Conservation (phyloP, 1,139 yeast species). For the Geotrichum macrosporum region DNA sequence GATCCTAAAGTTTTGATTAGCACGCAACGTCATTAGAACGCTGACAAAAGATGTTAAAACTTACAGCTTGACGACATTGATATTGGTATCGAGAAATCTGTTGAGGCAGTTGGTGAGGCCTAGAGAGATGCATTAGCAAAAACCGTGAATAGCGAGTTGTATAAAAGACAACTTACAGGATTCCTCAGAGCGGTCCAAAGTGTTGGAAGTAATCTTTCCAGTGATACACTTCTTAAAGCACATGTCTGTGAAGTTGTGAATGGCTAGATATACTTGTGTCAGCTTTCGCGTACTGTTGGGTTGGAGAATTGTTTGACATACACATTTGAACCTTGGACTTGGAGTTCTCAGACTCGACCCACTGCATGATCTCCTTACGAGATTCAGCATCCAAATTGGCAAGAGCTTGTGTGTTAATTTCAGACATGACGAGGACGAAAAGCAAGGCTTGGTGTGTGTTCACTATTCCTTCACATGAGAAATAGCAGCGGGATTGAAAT, state of each 20-base stretch:
- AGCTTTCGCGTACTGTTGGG: neutral
- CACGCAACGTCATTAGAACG: neutral
- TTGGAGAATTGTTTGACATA: slow-evolving; percentile 22
- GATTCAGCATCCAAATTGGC: slow-evolving; percentile 65
- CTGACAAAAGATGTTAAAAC: slow-evolving; percentile 15
- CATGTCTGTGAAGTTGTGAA: slow-evolving; percentile 81
- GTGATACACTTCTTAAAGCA: slow-evolving; percentile 85
- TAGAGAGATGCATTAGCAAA: slow-evolving; percentile 7
- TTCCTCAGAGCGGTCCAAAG: slow-evolving; percentile 58
- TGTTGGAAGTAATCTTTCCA: slow-evolving; percentile 47
- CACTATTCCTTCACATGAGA: too few species aligned
- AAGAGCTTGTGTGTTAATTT: slow-evolving; percentile 55
- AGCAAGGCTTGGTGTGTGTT: too few species aligned
- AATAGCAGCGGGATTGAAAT: neutral
- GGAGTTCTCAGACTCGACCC: slow-evolving; percentile 78
- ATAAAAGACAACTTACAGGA: slow-evolving; percentile 44
- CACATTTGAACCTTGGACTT: slow-evolving; percentile 81
- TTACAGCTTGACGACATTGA: slow-evolving; percentile 67
- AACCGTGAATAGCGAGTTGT: neutral
- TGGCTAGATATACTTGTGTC: slow-evolving; percentile 38
- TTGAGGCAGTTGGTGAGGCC: slow-evolving; percentile 70
- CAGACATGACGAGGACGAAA: slow-evolving; percentile 56
- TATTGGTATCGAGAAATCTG: slow-evolving; percentile 82
- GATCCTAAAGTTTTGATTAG: slow-evolving; percentile 2
- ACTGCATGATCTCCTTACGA: slow-evolving; percentile 67